Evolutionary conservation across 2,329 filamentous ascomycete genomes (phyloP), one percentile per base, ranked within the genome.

Genomic region (Leptographium wingfieldii): DNA sequence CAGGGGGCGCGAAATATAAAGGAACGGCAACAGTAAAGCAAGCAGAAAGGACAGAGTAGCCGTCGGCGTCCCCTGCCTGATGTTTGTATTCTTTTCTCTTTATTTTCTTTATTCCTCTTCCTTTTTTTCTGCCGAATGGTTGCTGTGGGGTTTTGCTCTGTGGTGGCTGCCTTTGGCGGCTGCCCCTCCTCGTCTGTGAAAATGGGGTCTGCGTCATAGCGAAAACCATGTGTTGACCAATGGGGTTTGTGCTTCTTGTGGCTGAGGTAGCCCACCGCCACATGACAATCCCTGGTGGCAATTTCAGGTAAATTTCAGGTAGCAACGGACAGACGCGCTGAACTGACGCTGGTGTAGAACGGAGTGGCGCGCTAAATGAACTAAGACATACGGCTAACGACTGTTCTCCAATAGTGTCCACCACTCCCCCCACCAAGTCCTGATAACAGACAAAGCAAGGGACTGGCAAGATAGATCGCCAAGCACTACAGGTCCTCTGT

Each of bases 131-230:
- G 25, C 9, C 27, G 7, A 10, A 51, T 31, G 40, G n/a, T 51
- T 57, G 27, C 40, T 12, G 43, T 31, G 40, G 27, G 43, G 55
- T 27, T 31, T 51, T 49, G 3, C n/a, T 52, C 14, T 5, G n/a
- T 31, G 31, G 43, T 31, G 40, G 38, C n/a, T 49, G 27, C 53
- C 55, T n/a, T 29, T n/a, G 31, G 19, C 14, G 38, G 10, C 27
- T 27, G 12, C 29, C 25, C 38, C 55, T 48, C 56, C 31, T 51
- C 12, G 27, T 29, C 40, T 19, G 19, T n/a, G 43, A 46, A 49
- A n/a, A 31, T 27, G 27, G 49, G 49, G 27, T 57, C 31, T 53
- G 58, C 58, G 58, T 59, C 58, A 59, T 59, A 59, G 51, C 52
- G 49, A 9, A 19, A 40, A 40, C 9, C 38, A n/a, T 6, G 19